Conservation (phyloP, 1,139 yeast genomes). For the Meyerozyma sp. region DNA sequence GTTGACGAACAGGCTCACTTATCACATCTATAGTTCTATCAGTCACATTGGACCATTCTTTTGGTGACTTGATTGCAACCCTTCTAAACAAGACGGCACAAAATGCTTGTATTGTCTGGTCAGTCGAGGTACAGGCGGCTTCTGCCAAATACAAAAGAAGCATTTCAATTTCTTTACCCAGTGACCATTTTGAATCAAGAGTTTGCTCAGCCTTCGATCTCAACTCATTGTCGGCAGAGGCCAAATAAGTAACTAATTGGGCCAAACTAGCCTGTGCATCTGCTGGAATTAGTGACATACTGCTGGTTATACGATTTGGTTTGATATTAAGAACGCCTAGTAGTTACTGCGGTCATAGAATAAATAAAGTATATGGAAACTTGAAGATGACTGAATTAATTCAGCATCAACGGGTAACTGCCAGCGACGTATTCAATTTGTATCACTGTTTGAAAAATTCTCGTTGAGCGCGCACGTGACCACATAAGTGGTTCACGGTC, state of each 20-base stretch:
- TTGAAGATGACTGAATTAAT: background rate
- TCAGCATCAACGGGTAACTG: background rate
- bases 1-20: slow-evolving; percentile 51
- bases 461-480: background rate
- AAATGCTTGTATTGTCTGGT: slow-evolving; percentile 55
- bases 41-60: slow-evolving; percentile 53
- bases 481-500: background rate
- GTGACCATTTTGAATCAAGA: slow-evolving; percentile 73
- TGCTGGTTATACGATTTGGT: background rate
- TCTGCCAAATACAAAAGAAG: slow-evolving; percentile 77
- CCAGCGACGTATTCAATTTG: background rate
- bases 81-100: slow-evolving; percentile 88
- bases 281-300: slow-evolving; percentile 57
- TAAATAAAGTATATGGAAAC: background rate
- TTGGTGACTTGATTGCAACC: slow-evolving; percentile 74
- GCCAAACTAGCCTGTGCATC: slow-evolving; percentile 54
- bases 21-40: slow-evolving; percentile 76
- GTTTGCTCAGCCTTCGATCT: slow-evolving; percentile 77
- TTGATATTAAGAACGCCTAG: background rate
- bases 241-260: slow-evolving; percentile 58
- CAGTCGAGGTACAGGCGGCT: slow-evolving; percentile 60
- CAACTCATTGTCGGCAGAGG: slow-evolving; percentile 65
- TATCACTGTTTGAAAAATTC: background rate
- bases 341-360: background rate
- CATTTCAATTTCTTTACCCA: slow-evolving; percentile 56